A percentile compares a stretch with the other conserved stretches of the same genome.
phyloP scores from a whole-genome alignment of 1,284 basidiomycete genomes.

The Moniliophthora roreri region DNA sequence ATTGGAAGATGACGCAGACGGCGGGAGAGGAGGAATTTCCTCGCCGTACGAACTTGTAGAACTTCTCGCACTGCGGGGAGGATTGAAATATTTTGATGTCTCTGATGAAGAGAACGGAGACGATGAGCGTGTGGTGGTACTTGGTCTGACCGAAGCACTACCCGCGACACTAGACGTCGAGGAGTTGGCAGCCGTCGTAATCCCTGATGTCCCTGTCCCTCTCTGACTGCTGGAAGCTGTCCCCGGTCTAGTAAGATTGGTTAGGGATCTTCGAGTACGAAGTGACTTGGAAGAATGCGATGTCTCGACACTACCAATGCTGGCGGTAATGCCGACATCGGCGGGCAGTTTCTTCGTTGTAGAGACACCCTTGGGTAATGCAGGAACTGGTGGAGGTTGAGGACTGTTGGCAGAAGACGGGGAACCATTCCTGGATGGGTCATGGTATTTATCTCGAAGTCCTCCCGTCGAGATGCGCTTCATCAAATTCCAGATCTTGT shows the following conservation, averaged over 20 bases:
- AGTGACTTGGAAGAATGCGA: neutral
- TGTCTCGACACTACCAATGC: neutral
- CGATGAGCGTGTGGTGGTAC: neutral
- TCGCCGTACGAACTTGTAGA: slow-evolving; percentile 1
- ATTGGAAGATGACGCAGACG: neutral
- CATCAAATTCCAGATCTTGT: no score
- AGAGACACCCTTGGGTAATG: neutral
- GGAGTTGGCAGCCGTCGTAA: neutral
- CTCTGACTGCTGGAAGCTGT: neutral
- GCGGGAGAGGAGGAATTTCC: neutral
- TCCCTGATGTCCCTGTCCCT: neutral
- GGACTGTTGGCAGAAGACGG: neutral
- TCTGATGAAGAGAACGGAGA: neutral
- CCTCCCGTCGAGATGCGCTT: neutral
- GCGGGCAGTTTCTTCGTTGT: neutral
- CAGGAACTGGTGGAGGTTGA: slow-evolving; percentile 1
- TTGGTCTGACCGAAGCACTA: neutral
- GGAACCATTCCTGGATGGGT: neutral
- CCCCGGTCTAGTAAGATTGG: no score
- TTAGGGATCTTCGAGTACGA: no score
- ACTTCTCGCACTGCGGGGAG: neutral
- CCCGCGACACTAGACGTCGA: neutral
- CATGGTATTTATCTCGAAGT: neutral
- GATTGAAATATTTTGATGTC: neutral
- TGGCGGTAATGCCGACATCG: neutral